Evolutionary conservation across 2,329 filamentous ascomycete species (phyloP).

Genomic region (Exophiala xenobiotica): DNA sequence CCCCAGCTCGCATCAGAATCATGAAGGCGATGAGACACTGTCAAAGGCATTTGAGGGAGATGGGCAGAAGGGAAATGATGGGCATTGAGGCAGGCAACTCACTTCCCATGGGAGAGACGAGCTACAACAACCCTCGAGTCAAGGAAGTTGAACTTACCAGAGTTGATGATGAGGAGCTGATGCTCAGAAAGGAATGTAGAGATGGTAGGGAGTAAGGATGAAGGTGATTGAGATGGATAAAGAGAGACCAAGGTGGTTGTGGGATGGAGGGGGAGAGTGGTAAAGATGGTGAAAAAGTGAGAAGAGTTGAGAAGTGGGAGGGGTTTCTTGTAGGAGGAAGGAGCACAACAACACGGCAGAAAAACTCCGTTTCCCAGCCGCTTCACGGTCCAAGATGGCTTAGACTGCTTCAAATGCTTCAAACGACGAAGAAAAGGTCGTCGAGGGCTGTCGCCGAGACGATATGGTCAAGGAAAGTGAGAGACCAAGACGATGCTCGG

Average conservation of each 20-base stretch:
- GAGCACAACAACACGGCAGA: slow-evolving; percentile 7
- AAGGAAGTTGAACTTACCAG: slow-evolving; percentile 3
- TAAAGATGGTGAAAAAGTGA: slow-evolving; percentile 10
- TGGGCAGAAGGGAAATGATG: background rate
- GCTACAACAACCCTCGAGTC: background rate
- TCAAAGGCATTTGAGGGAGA: background rate
- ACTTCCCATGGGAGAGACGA: background rate
- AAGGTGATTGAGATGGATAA: slow-evolving; percentile 12
- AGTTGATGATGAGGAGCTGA: slow-evolving; percentile 17
- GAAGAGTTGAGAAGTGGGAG: slow-evolving; percentile 4
- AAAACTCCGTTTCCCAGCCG: background rate
- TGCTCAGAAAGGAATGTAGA: slow-evolving; percentile 10
- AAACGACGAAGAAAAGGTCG: background rate
- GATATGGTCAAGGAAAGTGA: background rate
- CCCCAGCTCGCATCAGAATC: too few species aligned
- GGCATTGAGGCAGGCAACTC: background rate
- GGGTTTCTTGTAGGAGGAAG: slow-evolving; percentile 17
- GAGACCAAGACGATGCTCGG: background rate
- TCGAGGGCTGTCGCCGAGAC: background rate
- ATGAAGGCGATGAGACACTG: background rate
- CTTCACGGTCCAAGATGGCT: background rate
- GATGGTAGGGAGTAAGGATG: slow-evolving; percentile 14
- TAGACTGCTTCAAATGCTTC: slow-evolving; percentile 8
- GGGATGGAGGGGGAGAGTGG: slow-evolving; percentile 12
- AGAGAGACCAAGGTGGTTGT: slow-evolving; percentile 11